phyloP scores from a whole-genome alignment of 78 protist species.

The Isochrysis galbana region DNA sequence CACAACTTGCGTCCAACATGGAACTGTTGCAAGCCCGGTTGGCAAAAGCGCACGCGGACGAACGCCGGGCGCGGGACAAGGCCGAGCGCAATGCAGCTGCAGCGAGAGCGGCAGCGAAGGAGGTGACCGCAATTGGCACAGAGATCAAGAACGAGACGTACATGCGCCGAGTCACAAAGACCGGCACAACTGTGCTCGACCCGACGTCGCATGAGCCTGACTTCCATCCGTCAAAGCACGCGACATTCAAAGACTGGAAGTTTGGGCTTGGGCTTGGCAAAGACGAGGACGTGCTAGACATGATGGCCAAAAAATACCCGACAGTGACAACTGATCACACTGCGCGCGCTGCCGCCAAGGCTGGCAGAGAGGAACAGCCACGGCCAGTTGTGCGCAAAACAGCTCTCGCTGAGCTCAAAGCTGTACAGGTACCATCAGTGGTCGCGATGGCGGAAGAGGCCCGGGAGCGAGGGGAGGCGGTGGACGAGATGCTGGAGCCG shows the following conservation, averaged over 20 bases:
- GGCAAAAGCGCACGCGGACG: not conserved
- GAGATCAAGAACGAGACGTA: not conserved
- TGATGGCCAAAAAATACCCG: not conserved
- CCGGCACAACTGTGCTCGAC: not conserved
- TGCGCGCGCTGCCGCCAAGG: not conserved
- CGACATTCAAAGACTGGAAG: not conserved
- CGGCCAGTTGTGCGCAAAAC: not conserved
- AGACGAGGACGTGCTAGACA: not conserved
- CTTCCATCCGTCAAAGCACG: not conserved
- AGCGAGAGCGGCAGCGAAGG: not conserved
- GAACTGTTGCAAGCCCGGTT: not conserved
- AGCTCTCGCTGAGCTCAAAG: not conserved
- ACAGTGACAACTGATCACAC: not conserved
- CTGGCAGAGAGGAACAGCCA: not conserved
- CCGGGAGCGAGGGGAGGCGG: not conserved
- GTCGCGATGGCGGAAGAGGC: not conserved
- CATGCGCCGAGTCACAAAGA: not conserved
- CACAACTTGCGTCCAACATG: not conserved
- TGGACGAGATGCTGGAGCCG: conserved; percentile 8
- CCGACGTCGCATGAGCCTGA: not conserved
- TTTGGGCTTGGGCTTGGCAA: not conserved
- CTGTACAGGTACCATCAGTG: not conserved
- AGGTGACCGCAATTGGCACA: not conserved
- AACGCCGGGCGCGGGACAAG: too few relatives aligned
- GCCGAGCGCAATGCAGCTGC: not conserved